Evolutionary conservation across 805 yeast genomes (phyloP).

Genomic region (Kockiozyma suomiensis): DNA sequence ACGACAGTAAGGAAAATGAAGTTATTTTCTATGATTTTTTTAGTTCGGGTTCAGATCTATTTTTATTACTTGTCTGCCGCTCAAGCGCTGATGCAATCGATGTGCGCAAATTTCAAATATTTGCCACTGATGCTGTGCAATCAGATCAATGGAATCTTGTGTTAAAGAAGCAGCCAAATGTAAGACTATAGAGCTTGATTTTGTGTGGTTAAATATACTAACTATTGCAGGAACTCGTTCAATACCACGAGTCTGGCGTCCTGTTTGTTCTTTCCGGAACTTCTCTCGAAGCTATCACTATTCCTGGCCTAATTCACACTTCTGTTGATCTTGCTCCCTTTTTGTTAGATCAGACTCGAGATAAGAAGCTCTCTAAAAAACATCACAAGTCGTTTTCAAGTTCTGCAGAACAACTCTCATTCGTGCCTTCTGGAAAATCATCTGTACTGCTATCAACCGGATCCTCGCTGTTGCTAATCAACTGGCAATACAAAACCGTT

Average conservation of each 20-base stretch:
- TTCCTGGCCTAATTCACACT: conserved; percentile 12
- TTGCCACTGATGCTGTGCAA: not conserved
- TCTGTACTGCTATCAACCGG: conserved; percentile 24
- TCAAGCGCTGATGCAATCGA: conserved; percentile 5
- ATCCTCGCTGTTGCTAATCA: conserved; percentile 13
- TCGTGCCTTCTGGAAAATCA: conserved; percentile 24
- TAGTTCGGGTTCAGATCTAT: not conserved
- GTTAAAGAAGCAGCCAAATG: conserved; percentile 1
- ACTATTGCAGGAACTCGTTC: conserved; percentile 16
- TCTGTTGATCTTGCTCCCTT: conserved; percentile 18
- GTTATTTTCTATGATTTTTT: conserved; percentile 3
- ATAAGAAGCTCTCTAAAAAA: conserved; percentile 6
- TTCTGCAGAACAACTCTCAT: conserved; percentile 2
- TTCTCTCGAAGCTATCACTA: conserved; percentile 16
- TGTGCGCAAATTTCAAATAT: conserved; percentile 11
- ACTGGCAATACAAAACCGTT: conserved; percentile 27
- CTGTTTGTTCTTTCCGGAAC: conserved; percentile 15
- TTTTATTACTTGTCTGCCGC: conserved; percentile 9
- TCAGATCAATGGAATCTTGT: conserved; percentile 11
- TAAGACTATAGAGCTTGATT: conserved; percentile 4
- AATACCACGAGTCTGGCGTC: conserved; percentile 25
- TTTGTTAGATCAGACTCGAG: not conserved
- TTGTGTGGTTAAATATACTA: not conserved
- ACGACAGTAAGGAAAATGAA: not conserved
- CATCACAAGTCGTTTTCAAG: not conserved